These are phyloP conservation scores for Oxalis stricta DNA, from an alignment of 441 rosid species.

Conservation along the genomic window DNA sequence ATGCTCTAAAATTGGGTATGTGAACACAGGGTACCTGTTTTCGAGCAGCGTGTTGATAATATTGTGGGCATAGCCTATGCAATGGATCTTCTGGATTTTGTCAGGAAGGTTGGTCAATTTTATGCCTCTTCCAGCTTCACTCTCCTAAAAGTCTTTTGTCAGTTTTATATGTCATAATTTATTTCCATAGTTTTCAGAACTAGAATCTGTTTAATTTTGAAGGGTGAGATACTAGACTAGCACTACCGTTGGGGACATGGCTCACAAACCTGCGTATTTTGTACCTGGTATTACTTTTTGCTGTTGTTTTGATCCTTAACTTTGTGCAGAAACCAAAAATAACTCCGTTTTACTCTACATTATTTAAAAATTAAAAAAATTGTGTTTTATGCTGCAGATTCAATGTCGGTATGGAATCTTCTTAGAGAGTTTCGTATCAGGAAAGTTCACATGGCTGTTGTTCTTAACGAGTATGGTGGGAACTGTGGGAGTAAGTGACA, in stretches of 20 bases:
- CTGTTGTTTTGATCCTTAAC: no score
- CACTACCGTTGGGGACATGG: constrained; percentile 82
- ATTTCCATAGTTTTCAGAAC: constrained; percentile 34
- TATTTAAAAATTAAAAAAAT: no score
- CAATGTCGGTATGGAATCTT: constrained; percentile 99
- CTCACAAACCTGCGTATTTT: constrained; percentile 96
- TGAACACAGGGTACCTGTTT: constrained; percentile 84
- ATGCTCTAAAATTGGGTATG: constrained; percentile 16
- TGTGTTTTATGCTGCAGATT: constrained; percentile 46
- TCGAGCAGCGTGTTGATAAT: constrained; percentile 97
- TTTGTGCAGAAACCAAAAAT: no score
- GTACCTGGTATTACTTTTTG: constrained; percentile 64
- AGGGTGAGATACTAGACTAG: constrained; percentile 88
- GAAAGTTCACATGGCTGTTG: constrained; percentile 99
- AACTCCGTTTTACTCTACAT: no score
- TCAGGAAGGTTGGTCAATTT: constrained; percentile 59
- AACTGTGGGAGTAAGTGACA: constrained; percentile 97
- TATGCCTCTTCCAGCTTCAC: constrained; percentile 1
- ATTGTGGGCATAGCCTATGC: constrained; percentile 97
- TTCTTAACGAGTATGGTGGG: constrained; percentile 98
- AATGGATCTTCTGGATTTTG: constrained; percentile 94
- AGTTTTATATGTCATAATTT: constrained; percentile 17
- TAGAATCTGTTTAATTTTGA: constrained; percentile 52
- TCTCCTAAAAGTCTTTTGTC: constrained; percentile 13
- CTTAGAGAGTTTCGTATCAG: constrained; percentile 98